Evolutionary conservation across 2,329 filamentous ascomycete species (phyloP), one percentile per base, ranked within the genome.

Genomic region (Venturia carpophila): DNA sequence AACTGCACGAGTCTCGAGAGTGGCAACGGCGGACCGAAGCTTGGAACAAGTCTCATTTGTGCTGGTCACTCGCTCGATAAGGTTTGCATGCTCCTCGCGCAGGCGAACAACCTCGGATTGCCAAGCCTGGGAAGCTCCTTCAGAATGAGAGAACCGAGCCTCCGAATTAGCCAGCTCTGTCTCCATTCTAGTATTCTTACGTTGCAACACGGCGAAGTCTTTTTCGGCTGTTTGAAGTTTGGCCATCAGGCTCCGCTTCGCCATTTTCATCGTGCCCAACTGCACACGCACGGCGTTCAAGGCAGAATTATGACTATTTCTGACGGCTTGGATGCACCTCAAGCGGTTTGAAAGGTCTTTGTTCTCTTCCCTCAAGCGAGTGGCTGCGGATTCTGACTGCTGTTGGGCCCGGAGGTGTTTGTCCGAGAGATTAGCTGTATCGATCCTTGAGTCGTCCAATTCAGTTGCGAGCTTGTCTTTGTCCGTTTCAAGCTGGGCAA

Each of bases 161-260:
- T 45, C 41, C 2, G 61, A 43, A 5, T 47, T 24, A 6, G 39
- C 34, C 3, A 63, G 43, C 45, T 43, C 45, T 37, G 61, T 43
- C 34, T 63, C 61, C 17, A 64, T 19, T 15, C 41, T 47, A n/a
- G 7, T 4, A 2, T 42, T 64, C 21, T 58, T 47, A 3, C 24
- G n/a, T 19, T 27, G 24, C 63, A 64, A 19, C n/a, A 52, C 19
- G 21, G 63, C 47, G 10, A 64, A 39, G 19, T 64, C 63, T 43
- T 64, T 64, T 24, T 64, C 49, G 1, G 49, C 63, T 45, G n/a
- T 19, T 9, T 17, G 58, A n/a, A 64, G 52, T 49, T 64, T 64
- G 39, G 21, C 52, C 34, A 55, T 30, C 11, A 64, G 34, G 19
- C 42, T 58, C 17, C 63, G 47, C 39, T 64, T 58, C 17, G 63